phyloP scores from a whole-genome alignment of 345 rosid species.

The Anastatica hierochuntica region DNA sequence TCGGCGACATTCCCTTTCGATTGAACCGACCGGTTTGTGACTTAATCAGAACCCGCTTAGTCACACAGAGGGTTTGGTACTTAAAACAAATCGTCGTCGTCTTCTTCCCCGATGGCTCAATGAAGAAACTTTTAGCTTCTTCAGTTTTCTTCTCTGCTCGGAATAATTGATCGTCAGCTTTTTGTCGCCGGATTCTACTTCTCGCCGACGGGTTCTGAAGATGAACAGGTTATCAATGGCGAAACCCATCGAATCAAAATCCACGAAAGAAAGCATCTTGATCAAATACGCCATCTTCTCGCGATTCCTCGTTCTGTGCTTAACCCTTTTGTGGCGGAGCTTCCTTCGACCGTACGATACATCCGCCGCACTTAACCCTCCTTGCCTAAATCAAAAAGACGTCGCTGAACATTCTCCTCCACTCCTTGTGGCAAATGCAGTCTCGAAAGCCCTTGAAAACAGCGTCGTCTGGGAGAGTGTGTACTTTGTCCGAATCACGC shows the following conservation, averaged over 20 bases:
- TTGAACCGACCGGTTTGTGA: no score
- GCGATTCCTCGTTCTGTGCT: slow-evolving; percentile 39
- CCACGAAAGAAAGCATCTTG: slow-evolving; percentile 23
- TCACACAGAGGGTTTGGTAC: neutral
- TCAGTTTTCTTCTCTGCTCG: no score
- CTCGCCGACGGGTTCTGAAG: no score
- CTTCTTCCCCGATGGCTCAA: no score
- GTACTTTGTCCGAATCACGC: slow-evolving; percentile 61
- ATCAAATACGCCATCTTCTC: slow-evolving; percentile 53
- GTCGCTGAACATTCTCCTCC: slow-evolving; percentile 10
- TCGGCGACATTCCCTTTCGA: neutral
- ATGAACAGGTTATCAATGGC: neutral
- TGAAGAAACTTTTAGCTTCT: no score
- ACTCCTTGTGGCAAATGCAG: slow-evolving; percentile 17
- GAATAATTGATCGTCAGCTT: no score
- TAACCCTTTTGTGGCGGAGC: slow-evolving; percentile 57
- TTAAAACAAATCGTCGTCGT: no score
- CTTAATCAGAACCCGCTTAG: neutral
- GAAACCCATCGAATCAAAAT: slow-evolving; percentile 5
- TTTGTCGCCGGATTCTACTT: no score
- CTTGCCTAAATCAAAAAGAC: slow-evolving; percentile 35
- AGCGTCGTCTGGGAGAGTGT: slow-evolving; percentile 87
- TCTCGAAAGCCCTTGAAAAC: slow-evolving; percentile 40
- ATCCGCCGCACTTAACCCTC: slow-evolving; percentile 54
- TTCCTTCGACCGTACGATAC: slow-evolving; percentile 73